These are phyloP conservation scores for Oryza australiensis DNA, from an alignment of 176 grass and related monocot species.

Conservation along the genomic window DNA sequence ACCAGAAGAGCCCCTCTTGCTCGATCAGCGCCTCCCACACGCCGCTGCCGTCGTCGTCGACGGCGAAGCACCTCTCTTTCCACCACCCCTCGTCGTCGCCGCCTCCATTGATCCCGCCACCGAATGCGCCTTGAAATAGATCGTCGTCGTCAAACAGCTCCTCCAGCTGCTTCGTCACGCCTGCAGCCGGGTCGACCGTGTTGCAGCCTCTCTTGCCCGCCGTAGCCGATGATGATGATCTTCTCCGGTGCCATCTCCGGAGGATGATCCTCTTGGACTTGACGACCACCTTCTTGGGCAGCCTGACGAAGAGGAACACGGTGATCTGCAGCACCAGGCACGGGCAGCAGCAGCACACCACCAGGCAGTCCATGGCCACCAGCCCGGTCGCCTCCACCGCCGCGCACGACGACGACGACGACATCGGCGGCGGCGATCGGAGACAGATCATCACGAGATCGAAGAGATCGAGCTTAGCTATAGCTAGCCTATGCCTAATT, in stretches of 20 bases:
- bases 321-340: slow-evolving; percentile 85
- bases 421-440: background rate
- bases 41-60: slow-evolving; percentile 4
- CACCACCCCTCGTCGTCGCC: background rate
- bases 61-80: slow-evolving; percentile 32
- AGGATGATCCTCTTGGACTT: slow-evolving; percentile 77
- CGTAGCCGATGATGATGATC: background rate
- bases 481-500: slow-evolving; percentile 16
- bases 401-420: slow-evolving; percentile 25
- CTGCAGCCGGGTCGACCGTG: background rate
- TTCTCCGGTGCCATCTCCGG: slow-evolving; percentile 47
- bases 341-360: slow-evolving; percentile 89
- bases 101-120: background rate
- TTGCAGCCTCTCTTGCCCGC: background rate
- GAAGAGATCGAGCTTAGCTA: slow-evolving; percentile 14
- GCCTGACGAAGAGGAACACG: slow-evolving; percentile 73
- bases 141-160: slow-evolving; percentile 27
- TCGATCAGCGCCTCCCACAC: slow-evolving; percentile 57
- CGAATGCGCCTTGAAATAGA: slow-evolving; percentile 34
- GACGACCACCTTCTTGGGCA: slow-evolving; percentile 60
- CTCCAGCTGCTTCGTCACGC: slow-evolving; percentile 22
- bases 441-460: background rate
- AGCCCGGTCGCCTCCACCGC: slow-evolving; percentile 43
- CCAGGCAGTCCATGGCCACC: slow-evolving; percentile 77
- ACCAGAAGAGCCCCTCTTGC: slow-evolving; percentile 73